Base-by-base conservation (phyloP, 257 asterid species). In the Fraxinus anomala region DNA sequence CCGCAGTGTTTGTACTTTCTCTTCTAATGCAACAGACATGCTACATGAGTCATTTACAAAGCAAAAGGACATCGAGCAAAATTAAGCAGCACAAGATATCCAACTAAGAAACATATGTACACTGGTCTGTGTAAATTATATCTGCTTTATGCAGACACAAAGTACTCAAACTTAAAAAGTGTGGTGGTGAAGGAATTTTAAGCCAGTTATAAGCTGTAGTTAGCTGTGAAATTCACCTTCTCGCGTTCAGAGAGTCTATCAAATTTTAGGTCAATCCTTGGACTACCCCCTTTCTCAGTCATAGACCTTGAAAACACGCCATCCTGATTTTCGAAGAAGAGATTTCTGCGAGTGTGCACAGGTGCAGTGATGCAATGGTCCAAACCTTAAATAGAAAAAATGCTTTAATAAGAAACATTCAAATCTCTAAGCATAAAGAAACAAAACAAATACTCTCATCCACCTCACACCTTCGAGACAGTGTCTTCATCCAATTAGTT, bases 211-310 rank as follows among this genome's bases (percentile, higher is more conserved):
- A 39, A 6, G 70, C 74, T 37, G 56, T 6, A 69, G 28, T 24
- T 67, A 42, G n/a, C 33, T 33, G 11, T 56, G 69, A 77, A 59
- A 30, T 59, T 73, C 56, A 93, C 98, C 98, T 92, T 93, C 77
- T 91, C 94, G 70, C 86, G 87, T 85, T 96, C 97, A 1, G 96
- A 88, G 16, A 92, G 87, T 82, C 84, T 88, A 81, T 96, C 97
- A 85, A 93, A 81, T 81, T 83, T 92, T 49, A 82, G 89, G 72
- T 91, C 86, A 76, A 87, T 83, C 86, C 88, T 49, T 34, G 91
- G 88, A 86, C 80, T 89, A 61, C 87, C 86, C 79, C 81, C 80
- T 78, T 77, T 88, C 88, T 93, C 97, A 16, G 86, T 86, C 97
- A 96, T 85, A 78, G 99, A 93, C 82, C 91, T 89, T 39, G 95